Base-by-base conservation (phyloP, 2,329 filamentous ascomycete genomes). In the Hymenoscyphus repandus region DNA sequence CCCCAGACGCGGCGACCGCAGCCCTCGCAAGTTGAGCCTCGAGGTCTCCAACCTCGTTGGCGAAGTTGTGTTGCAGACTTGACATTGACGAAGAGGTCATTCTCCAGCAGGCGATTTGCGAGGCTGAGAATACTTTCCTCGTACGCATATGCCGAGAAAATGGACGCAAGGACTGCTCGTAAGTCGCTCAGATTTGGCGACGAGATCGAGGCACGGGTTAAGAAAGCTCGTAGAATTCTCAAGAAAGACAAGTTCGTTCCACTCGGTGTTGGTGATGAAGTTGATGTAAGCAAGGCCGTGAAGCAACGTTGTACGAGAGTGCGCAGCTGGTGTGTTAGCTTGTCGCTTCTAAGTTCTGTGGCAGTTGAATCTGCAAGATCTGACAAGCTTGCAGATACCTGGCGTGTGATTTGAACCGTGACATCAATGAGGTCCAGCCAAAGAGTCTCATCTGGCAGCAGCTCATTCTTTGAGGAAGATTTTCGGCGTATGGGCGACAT, bases 111-210 rank as follows among this genome's bases (percentile, higher is more conserved):
- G 3, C 86, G 79, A 66, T 92, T 95, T 0, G 93, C 90, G 2
- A 99, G 79, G 1, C 80, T 77, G 17, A 99, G 77, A 13, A 99
- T 88, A 0, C 88, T 91, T 66, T 92, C 88, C 68, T 99, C 93
- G 66, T 97, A 96, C 0, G 90, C 86, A 66, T 99, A 99, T 0
- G 93, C 92, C 0, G 92, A 84, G 70, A 99, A 97, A 49, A 99
- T 92, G 11, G 91, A 93, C 1, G 82, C 76, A 1, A 99, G 78
- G 0, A 97, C 91, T 6, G 81, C 80, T 40, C 93, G 86, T 2
- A 99, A 77, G 65, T 97, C 90, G 1, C 89, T 85, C 1, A 99
- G 75, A 11, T 88, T 95, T 0, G 93, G 91, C 0, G 90, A 95
- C 15, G 85, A 83, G 20, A 81, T 78, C 0, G 90, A 86, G 0